Evolutionary conservation across 192 early-diverging fungal species (phyloP), one percentile per base, ranked within the genome.

Genomic region (Coemansia sp.): DNA sequence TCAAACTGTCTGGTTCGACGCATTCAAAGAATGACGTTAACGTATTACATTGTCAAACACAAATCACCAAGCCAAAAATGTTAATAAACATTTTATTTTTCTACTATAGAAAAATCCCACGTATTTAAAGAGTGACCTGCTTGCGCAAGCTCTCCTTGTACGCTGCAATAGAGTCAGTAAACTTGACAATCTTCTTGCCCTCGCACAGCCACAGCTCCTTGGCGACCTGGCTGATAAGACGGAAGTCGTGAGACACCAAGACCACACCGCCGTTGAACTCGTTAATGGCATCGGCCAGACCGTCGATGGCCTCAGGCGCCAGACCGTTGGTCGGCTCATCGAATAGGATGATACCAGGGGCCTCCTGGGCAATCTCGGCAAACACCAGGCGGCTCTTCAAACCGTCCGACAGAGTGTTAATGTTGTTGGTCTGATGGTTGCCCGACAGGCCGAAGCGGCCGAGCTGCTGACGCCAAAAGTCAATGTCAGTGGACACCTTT

Each of bases 221-320:
- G 39, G 95, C 97, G 68, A 99, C 92, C 83, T 99, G 95, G 55
- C 86, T 88, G 69, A 99, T 95, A 55, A 99, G 83, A 66, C 97
- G 85, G 89, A 99, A 99, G 85, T 99, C 97, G 90, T 99, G 97
- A 63, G 91, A 93, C 59, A 99, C 97, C 32, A 99, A 85, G 21
- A 99, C 95, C 61, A 98, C 93, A 70, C 97, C 97, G 43, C 97
- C 97, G 65, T 89, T 88, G 79, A 93, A 99, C 56, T 74, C 70
- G 73, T 96, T 96, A 86, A 99, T 98, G 39, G 97, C 97, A 19
- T 94, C 86, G 24, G 97, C 97, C 58, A 99, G 80, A 23, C 91
- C 90, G 74, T 98, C 95, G 64, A 99, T 97, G 39, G 94, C 87
- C 69, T 90, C 91, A 64, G 90, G 90, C 78, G 92, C 88, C 79